Conservation (phyloP, 1,284 basidiomycete genomes). For the Austroboletus novae-zelandiae region DNA sequence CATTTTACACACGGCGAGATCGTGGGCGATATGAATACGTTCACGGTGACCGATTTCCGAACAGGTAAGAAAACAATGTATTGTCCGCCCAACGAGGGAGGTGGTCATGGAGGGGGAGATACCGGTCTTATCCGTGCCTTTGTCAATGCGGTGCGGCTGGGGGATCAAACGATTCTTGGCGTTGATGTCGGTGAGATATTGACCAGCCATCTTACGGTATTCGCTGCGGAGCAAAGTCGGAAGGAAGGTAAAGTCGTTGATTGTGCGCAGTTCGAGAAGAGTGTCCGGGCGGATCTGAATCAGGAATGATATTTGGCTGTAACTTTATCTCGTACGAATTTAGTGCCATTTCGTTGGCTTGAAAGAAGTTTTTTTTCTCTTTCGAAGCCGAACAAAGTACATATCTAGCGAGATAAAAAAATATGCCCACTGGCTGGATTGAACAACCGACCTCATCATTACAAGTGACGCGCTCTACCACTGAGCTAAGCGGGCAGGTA, state of each 20-base stretch:
- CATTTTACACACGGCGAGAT: constrained; percentile 84
- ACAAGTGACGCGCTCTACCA: constrained; percentile 60
- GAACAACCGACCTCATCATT: constrained; percentile 60
- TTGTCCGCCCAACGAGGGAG: constrained; percentile 56
- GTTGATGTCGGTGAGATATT: constrained; percentile 69
- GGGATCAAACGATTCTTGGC: constrained; percentile 61
- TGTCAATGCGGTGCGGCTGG: constrained; percentile 65
- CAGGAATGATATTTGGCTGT: not conserved
- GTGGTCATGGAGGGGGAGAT: constrained; percentile 83
- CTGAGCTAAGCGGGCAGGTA: constrained; percentile 53
- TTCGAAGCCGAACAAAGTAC: no score
- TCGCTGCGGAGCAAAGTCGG: constrained; percentile 79
- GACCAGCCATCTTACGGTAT: constrained; percentile 77
- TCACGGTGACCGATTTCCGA: constrained; percentile 78
- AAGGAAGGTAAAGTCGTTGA: constrained; percentile 65
- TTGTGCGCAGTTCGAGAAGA: constrained; percentile 56
- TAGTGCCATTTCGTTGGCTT: not conserved
- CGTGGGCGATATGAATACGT: constrained; percentile 74
- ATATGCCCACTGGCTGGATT: constrained; percentile 51
- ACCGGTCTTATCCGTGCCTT: constrained; percentile 69
- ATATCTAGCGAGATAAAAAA: not conserved
- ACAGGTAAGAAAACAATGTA: constrained; percentile 48
- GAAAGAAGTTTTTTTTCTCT: not conserved
- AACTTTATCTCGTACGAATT: constrained; percentile 1
- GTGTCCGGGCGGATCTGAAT: constrained; percentile 38